Evolutionary conservation across 257 asterid genomes (phyloP), one percentile per base, ranked within the genome.

Genomic region (Misopates orontium): DNA sequence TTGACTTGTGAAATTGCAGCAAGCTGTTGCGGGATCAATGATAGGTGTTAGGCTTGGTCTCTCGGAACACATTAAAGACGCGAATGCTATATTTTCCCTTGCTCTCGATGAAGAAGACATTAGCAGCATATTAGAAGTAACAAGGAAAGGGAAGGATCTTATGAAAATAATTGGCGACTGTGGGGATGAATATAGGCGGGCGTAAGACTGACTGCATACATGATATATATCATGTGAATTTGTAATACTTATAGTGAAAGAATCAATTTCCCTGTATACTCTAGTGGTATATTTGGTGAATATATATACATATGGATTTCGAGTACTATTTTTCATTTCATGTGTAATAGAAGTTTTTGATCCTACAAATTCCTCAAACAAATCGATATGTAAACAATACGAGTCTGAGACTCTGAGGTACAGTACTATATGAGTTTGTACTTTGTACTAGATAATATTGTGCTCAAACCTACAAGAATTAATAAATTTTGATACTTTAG

Each of bases 1-100:
- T 5, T 1, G 36, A 62, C 15, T 57, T 67, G 73, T 39, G 24
- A 56, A 14, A 47, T 62, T 82, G 84, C 94, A 92, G 99, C 95
- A 83, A 50, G 83, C 82, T 12, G 99, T 93, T 68, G 99, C 95
- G 1, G 99, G 99, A 73, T 90, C 99, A 10, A 93, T 93, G 99
- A 68, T 93, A 62, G 99, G 99, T 17, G 97, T 86, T 61, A 69
- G 97, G 70, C 95, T 93, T 57, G 99, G 99, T 25, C 89, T 93
- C 40, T 71, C 97, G 0, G 95, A 90, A 53, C 97, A 93, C 67
- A 78, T 90, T 62, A 84, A 83, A 58, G 95, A 86, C 24, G 71
- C 83, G 40, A 80, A 86, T 42, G 83, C 87, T 19, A 70, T 87
- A 8, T 87, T 93, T 68, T 84, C 97, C 20, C 85, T 90, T 18